A percentile compares a stretch with the other conserved stretches of the same genome.
phyloP scores from a whole-genome alignment of 106 monocot species.

The Amphibolis antarctica region DNA sequence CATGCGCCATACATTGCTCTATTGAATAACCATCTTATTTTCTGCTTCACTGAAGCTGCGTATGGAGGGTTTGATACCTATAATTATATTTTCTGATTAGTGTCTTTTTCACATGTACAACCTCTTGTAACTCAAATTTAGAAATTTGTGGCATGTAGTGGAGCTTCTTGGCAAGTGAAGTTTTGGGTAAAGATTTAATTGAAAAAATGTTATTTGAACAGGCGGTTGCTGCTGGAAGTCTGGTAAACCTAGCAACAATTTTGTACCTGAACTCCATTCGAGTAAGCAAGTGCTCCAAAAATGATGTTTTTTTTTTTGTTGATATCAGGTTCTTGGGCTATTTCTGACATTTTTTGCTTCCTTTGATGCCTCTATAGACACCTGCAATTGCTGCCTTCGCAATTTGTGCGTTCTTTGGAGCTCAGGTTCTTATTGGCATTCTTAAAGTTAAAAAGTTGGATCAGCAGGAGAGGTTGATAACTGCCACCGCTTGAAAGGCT shows the following conservation, averaged over 20 bases:
- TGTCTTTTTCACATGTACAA: background rate
- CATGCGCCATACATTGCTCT: background rate
- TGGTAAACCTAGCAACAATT: conserved; percentile 86
- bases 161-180: background rate
- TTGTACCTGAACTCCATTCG: conserved; percentile 71
- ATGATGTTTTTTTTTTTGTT: background rate
- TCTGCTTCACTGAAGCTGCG: too few species aligned
- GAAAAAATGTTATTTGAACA: conserved; percentile 11
- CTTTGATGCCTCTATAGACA: conserved; percentile 18
- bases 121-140: background rate
- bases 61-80: too few species aligned
- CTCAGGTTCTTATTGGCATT: conserved; percentile 70
- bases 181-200: background rate
- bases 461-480: conserved; percentile 73
- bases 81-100: too few species aligned
- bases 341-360: background rate
- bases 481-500: conserved; percentile 65
- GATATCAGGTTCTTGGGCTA: background rate
- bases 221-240: conserved; percentile 77
- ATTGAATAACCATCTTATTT: background rate
- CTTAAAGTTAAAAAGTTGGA: conserved; percentile 78
- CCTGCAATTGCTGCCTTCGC: conserved; percentile 63
- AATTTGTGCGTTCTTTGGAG: conserved; percentile 64
- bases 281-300: conserved; percentile 28
- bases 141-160: background rate